These are phyloP conservation scores for Neonectria ditissima DNA, from an alignment of 2,329 filamentous ascomycete species.

Conservation along the genomic window DNA sequence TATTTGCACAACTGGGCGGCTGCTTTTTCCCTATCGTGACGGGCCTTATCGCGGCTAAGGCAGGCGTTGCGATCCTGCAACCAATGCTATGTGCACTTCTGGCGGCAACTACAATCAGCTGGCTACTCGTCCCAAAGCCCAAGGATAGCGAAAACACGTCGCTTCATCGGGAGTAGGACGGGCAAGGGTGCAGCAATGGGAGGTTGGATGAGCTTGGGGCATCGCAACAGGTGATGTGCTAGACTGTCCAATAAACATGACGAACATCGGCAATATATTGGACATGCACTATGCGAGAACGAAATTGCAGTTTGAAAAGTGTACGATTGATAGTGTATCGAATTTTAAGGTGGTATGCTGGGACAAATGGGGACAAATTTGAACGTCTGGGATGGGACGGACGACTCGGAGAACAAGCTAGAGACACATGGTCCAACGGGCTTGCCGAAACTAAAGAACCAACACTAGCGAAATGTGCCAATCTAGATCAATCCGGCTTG, in stretches of 20 bases:
- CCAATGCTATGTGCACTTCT: conserved; percentile 63
- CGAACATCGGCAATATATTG: background rate
- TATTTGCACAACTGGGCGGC: conserved; percentile 67
- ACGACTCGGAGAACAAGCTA: background rate
- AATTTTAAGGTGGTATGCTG: background rate
- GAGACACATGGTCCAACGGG: background rate
- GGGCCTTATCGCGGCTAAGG: conserved; percentile 59
- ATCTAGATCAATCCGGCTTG: background rate
- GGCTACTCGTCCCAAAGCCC: conserved; percentile 57
- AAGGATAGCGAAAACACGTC: conserved; percentile 47
- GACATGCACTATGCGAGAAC: background rate
- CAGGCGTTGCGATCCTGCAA: conserved; percentile 62
- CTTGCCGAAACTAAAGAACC: background rate
- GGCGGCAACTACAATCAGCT: conserved; percentile 58
- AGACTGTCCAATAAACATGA: background rate
- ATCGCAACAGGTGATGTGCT: background rate
- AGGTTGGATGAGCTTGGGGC: background rate
- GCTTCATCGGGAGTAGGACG: conserved; percentile 50
- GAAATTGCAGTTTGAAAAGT: background rate
- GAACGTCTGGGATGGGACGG: background rate
- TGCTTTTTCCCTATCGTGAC: conserved; percentile 67
- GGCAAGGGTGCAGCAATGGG: background rate
- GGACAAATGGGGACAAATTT: background rate
- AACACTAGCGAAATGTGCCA: background rate
- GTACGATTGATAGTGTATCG: background rate